A percentile compares a stretch with the other conserved stretches of the same genome.
These are phyloP conservation scores for Lavandula angustifolia DNA, from an alignment of 257 asterid genomes.

Conservation along the genomic window DNA sequence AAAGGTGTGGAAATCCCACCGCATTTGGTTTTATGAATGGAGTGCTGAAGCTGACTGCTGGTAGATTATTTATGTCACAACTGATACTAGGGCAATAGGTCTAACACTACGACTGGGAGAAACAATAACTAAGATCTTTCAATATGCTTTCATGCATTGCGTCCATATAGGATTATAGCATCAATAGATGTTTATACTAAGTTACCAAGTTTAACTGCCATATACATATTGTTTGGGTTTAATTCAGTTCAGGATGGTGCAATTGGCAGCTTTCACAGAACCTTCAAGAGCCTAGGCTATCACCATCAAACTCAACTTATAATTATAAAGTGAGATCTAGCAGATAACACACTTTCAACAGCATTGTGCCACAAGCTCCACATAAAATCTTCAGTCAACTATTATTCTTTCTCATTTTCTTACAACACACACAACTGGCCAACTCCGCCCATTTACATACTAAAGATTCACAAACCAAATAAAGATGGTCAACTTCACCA, in stretches of 20 bases:
- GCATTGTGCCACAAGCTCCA: conserved; percentile 4
- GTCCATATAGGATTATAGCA: not conserved
- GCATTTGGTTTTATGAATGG: conserved; percentile 7
- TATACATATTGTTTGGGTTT: not conserved
- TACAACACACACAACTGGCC: conserved; percentile 4
- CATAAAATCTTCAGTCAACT: not conserved
- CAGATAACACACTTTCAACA: not conserved
- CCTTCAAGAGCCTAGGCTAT: not conserved
- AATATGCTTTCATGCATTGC: not conserved
- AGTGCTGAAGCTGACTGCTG: not conserved
- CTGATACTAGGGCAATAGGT: not conserved
- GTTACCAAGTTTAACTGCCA: not conserved
- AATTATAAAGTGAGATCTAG: not conserved
- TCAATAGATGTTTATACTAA: no score
- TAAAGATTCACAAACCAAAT: conserved; percentile 12
- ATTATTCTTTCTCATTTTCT: conserved; percentile 2
- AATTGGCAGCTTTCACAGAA: not conserved
- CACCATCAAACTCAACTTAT: not conserved
- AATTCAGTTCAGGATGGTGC: not conserved
- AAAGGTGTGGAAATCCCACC: not conserved
- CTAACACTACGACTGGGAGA: conserved; percentile 12
- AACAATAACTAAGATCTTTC: conserved; percentile 15
- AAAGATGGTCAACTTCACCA: conserved; percentile 2
- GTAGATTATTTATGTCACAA: conserved; percentile 9
- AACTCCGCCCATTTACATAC: not conserved